Evolutionary conservation across 345 rosid species (phyloP).

Genomic region (Dipteronia dyeriana): DNA sequence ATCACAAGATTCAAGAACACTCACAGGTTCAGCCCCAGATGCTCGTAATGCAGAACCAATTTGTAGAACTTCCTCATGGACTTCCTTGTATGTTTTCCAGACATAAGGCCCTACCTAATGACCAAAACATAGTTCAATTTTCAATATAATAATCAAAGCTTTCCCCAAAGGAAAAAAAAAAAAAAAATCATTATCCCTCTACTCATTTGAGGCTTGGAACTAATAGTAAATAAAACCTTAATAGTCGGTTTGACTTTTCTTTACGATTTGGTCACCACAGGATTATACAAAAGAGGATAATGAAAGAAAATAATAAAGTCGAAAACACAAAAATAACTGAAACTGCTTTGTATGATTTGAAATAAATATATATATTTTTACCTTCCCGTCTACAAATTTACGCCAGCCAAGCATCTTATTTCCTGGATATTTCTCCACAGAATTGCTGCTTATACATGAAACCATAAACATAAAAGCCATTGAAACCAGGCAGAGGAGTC

Average conservation of each 20-base stretch:
- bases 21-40: constrained; percentile 87
- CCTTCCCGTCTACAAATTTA: constrained; percentile 64
- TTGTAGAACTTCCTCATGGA: constrained; percentile 68
- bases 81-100: constrained; percentile 91
- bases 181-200: no score
- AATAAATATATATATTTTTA: constrained; percentile 21
- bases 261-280: no score
- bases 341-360: background rate
- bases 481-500: background rate
- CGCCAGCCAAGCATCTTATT: constrained; percentile 98
- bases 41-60: constrained; percentile 84
- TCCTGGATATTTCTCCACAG: constrained; percentile 58
- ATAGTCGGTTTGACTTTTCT: no score
- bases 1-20: constrained; percentile 12
- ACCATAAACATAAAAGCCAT: background rate
- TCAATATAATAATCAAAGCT: background rate
- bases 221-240: no score
- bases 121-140: background rate
- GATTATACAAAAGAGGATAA: no score
- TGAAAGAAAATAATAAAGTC: no score
- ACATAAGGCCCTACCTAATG: constrained; percentile 75
- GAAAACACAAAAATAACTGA: background rate
- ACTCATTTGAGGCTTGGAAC: no score
- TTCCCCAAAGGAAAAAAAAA: background rate
- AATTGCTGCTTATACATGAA: constrained; percentile 40